Percentiles rank a stretch among this genome's conserved stretches.
Evolutionary conservation across 176 grass and related monocot genomes (phyloP).

Genomic region (Oryza coarctata): DNA sequence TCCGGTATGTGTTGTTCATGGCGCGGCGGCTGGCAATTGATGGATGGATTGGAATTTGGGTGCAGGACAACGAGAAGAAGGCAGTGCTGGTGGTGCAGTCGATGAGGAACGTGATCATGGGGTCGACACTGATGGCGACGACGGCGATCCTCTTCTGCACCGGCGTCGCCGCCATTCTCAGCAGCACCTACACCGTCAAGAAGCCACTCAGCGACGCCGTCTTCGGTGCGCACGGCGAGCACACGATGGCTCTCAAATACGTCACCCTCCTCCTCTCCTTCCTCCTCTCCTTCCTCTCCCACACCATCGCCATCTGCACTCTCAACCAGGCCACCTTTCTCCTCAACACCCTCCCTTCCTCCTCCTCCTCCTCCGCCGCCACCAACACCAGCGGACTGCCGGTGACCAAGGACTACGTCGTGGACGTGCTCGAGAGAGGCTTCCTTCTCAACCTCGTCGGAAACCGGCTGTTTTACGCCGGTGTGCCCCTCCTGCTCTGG

Average conservation of each 20-base stretch:
- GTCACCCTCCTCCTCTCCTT: slow-evolving; percentile 50
- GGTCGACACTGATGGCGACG: slow-evolving; percentile 62
- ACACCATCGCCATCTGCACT: slow-evolving; percentile 69
- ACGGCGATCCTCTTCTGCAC: slow-evolving; percentile 72
- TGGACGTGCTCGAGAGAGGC: slow-evolving; percentile 41
- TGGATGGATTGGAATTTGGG: too few relatives aligned
- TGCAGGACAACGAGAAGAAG: slow-evolving; percentile 75
- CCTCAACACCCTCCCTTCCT: slow-evolving; percentile 50
- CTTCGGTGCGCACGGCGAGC: slow-evolving; percentile 68
- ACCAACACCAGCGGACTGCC: not conserved
- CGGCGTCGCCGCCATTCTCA: slow-evolving; percentile 70
- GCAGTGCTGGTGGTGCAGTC: slow-evolving; percentile 71
- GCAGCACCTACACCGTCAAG: slow-evolving; percentile 86
- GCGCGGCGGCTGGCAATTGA: too few relatives aligned
- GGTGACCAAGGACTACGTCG: slow-evolving; percentile 48
- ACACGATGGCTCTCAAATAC: slow-evolving; percentile 65
- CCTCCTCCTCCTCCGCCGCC: too few relatives aligned
- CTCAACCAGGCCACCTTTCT: slow-evolving; percentile 75
- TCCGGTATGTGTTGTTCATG: not conserved
- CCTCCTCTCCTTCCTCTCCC: slow-evolving; percentile 78
- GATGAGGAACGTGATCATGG: slow-evolving; percentile 84
- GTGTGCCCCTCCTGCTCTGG: slow-evolving; percentile 73
- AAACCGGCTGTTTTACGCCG: slow-evolving; percentile 67
- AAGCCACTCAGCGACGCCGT: slow-evolving; percentile 64
- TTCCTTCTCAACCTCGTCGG: slow-evolving; percentile 63